Evolutionary conservation across 2,329 filamentous ascomycete species (phyloP).

Genomic region (Penicillium sp.): DNA sequence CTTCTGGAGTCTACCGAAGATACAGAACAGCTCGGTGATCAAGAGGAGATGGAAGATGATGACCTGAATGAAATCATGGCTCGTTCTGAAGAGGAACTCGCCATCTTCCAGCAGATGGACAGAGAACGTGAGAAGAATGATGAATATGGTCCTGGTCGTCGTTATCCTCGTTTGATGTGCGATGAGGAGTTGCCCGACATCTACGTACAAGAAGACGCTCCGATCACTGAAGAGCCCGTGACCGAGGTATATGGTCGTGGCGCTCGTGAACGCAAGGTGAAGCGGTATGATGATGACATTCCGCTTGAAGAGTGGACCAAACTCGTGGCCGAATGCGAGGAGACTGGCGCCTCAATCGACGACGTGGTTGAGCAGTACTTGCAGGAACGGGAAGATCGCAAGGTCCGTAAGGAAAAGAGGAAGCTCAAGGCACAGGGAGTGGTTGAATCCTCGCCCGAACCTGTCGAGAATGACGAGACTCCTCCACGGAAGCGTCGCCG

Average conservation of each 20-base stretch:
- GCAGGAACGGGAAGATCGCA: constrained; percentile 69
- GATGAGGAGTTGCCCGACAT: constrained; percentile 92
- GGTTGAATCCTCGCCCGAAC: constrained; percentile 71
- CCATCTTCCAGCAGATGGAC: constrained; percentile 80
- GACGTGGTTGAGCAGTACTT: constrained; percentile 87
- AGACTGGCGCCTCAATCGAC: constrained; percentile 57
- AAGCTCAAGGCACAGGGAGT: constrained; percentile 34
- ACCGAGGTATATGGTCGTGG: constrained; percentile 80
- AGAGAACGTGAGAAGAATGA: constrained; percentile 68
- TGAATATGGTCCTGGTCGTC: constrained; percentile 71
- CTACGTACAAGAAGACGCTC: constrained; percentile 84
- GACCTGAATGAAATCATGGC: constrained; percentile 95
- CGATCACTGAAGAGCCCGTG: constrained; percentile 75
- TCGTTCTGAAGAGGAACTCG: constrained; percentile 78
- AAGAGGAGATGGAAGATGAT: constrained; percentile 98
- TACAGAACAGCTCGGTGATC: constrained; percentile 73
- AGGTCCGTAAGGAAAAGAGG: constrained; percentile 67
- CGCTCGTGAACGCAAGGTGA: constrained; percentile 89
- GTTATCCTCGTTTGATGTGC: constrained; percentile 76
- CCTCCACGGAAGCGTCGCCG: constrained; percentile 80
- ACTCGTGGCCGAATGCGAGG: constrained; percentile 9
- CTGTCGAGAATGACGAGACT: constrained; percentile 82
- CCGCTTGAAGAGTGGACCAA: constrained; percentile 97
- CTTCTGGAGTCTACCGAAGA: constrained; percentile 80
- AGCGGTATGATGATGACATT: constrained; percentile 94